Percentiles rank a stretch among this genome's conserved stretches.
Conservation (phyloP, 306 rosid species). For the Lupinus albus region DNA sequence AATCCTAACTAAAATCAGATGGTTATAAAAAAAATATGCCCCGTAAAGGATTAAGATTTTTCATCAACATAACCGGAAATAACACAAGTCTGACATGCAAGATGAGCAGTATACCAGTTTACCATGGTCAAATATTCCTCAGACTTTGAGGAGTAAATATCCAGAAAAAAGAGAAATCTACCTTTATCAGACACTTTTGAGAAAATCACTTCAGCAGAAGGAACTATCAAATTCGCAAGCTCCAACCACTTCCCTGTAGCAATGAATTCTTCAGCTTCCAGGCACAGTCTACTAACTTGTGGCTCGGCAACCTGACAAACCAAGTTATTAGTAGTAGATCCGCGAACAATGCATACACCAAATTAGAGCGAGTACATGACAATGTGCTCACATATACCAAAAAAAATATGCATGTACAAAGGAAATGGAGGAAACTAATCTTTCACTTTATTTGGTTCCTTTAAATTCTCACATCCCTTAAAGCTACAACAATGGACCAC, state of each 20-base stretch:
- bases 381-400: neutral
- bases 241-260: conserved; percentile 77
- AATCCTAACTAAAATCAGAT: neutral
- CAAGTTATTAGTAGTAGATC: conserved; percentile 20
- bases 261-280: conserved; percentile 78
- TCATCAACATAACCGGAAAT: neutral
- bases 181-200: conserved; percentile 96
- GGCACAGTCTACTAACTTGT: conserved; percentile 71
- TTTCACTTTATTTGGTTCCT: neutral
- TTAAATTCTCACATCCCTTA: conserved; percentile 7
- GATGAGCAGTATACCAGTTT: neutral
- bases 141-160: conserved; percentile 7
- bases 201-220: conserved; percentile 85
- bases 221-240: conserved; percentile 77
- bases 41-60: conserved; percentile 15
- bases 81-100: neutral
- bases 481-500: conserved; percentile 9
- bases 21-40: neutral
- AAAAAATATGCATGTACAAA: neutral
- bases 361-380: neutral
- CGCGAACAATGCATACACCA: conserved; percentile 11
- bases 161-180: conserved; percentile 29
- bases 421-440: conserved; percentile 3
- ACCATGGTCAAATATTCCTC: neutral
- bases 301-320: conserved; percentile 77